Conservation (phyloP, 2,329 filamentous ascomycete genomes). For the Akanthomyces lecanii region DNA sequence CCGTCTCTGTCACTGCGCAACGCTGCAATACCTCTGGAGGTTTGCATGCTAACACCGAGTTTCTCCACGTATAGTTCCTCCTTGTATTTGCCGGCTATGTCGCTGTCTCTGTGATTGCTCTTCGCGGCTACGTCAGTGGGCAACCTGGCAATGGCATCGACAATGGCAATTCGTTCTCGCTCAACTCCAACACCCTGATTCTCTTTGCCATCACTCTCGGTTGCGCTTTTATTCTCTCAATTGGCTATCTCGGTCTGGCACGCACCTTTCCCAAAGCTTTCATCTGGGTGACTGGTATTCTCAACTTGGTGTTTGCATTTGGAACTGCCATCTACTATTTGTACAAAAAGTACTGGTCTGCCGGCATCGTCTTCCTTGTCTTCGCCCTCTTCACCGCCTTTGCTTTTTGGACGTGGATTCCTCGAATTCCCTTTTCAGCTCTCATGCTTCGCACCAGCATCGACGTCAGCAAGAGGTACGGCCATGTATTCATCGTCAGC, state of each 20-base stretch:
- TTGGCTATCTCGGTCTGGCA: conserved; percentile 70
- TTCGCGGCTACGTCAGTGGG: conserved; percentile 66
- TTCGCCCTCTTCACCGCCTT: conserved; percentile 76
- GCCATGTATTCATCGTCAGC: conserved; percentile 83
- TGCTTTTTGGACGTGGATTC: conserved; percentile 86
- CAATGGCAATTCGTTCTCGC: conserved; percentile 59
- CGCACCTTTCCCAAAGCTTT: conserved; percentile 81
- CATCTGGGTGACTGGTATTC: conserved; percentile 86
- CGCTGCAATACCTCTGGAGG: neutral
- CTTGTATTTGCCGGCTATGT: conserved; percentile 68
- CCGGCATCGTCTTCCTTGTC: conserved; percentile 81
- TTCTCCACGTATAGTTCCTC: conserved; percentile 52
- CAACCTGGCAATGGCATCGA: conserved; percentile 73
- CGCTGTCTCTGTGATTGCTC: conserved; percentile 69
- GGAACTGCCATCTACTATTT: conserved; percentile 86
- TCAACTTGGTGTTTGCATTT: conserved; percentile 81
- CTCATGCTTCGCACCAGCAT: conserved; percentile 85
- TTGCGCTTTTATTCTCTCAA: conserved; percentile 70
- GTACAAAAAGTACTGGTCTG: conserved; percentile 69
- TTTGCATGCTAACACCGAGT: neutral
- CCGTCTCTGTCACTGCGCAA: neutral
- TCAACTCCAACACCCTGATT: conserved; percentile 81
- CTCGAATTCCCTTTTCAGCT: conserved; percentile 83
- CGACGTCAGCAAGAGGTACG: conserved; percentile 76
- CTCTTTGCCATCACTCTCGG: conserved; percentile 76